Conservation (phyloP, 140 eudicot genomes). For the Stevia rebaudiana region DNA sequence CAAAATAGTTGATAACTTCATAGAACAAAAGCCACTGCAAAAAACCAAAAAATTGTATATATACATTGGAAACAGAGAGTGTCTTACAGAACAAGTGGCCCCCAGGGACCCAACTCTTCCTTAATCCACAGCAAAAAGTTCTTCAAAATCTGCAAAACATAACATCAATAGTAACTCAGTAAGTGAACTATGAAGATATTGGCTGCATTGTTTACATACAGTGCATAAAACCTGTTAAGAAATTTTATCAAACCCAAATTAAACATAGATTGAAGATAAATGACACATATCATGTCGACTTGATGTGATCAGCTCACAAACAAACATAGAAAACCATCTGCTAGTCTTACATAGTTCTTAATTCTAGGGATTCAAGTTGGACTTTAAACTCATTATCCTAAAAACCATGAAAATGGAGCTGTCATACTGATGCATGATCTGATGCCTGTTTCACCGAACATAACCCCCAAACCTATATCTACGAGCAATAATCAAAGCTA, state of each 20-base stretch:
- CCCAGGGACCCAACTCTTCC: conserved; percentile 96
- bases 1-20: neutral
- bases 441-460: neutral
- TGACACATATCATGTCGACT: neutral
- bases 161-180: conserved; percentile 19
- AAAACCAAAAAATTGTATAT: neutral
- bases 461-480: neutral
- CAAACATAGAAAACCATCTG: neutral
- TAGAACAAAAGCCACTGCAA: conserved; percentile 7
- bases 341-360: neutral
- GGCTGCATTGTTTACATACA: conserved; percentile 10
- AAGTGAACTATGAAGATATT: conserved; percentile 16
- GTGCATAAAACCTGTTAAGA: neutral
- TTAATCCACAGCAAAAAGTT: conserved; percentile 78
- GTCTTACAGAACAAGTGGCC: conserved; percentile 94
- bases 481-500: conserved; percentile 1
- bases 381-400: neutral
- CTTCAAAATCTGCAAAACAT: conserved; percentile 60
- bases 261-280: neutral
- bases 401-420: neutral
- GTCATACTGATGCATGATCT: conserved; percentile 10
- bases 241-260: neutral
- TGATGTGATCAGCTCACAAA: neutral
- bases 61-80: conserved; percentile 1
- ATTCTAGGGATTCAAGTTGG: neutral